Conservation (phyloP, 495 filamentous ascomycete species). For the Jackrogersella minutella region DNA sequence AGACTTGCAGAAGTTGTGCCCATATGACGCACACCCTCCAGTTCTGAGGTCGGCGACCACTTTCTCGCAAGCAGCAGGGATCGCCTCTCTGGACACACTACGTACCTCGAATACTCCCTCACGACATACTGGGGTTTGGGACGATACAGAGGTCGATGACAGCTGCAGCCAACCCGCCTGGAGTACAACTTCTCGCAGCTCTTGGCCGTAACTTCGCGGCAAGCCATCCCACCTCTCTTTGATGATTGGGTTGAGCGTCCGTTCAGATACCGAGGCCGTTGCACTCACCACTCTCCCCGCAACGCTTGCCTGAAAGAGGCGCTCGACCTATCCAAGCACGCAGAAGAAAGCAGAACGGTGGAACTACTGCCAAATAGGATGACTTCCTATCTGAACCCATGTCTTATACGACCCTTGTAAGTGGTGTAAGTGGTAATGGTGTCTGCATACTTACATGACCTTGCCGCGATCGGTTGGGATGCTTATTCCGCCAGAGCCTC, state of each 20-base stretch:
- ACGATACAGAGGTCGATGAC: slow-evolving; percentile 39
- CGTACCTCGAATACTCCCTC: slow-evolving; percentile 42
- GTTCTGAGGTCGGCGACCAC: slow-evolving; percentile 42
- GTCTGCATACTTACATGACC: slow-evolving; percentile 40
- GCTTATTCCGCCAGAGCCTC: slow-evolving; percentile 39
- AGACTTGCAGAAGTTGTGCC: slow-evolving; percentile 41
- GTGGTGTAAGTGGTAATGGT: slow-evolving; percentile 40
- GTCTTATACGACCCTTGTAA: slow-evolving; percentile 42
- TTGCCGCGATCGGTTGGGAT: slow-evolving; percentile 40
- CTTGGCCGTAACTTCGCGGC: slow-evolving; percentile 42
- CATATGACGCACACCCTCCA: slow-evolving; percentile 43
- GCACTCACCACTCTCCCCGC: slow-evolving; percentile 39
- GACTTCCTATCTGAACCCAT: slow-evolving; percentile 39
- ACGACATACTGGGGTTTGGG: slow-evolving; percentile 20
- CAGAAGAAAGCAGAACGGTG: slow-evolving; percentile 29
- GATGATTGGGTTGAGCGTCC: slow-evolving; percentile 35
- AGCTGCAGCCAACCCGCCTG: slow-evolving; percentile 40
- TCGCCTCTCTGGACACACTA: slow-evolving; percentile 36
- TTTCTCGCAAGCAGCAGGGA: slow-evolving; percentile 42
- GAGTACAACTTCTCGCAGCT: slow-evolving; percentile 41
- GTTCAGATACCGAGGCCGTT: slow-evolving; percentile 44
- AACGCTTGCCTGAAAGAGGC: slow-evolving; percentile 43
- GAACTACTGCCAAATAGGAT: slow-evolving; percentile 41
- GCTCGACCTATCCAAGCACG: slow-evolving; percentile 40
- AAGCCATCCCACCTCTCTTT: slow-evolving; percentile 27